Evolutionary conservation across 306 rosid genomes (phyloP), one percentile per base, ranked within the genome.

Genomic region (Abrus pulchellus): DNA sequence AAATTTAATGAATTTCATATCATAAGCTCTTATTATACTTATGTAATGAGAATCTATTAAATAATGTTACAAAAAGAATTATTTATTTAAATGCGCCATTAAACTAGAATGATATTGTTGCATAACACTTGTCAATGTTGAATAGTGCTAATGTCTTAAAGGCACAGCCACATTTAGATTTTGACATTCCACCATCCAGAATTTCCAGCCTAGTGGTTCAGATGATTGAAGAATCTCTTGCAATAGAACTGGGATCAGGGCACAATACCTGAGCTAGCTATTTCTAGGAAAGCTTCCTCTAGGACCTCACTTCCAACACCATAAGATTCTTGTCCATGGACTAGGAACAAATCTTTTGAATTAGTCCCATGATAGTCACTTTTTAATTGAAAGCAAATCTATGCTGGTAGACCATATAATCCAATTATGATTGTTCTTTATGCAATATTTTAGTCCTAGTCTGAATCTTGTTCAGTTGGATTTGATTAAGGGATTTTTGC

Each of bases 161-260:
- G 59, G 59, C 9, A 44, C 34, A 59, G 73, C 68, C 57, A 59
- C 67, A 60, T 41, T 55, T 4, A 14, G 53, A 76, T 61, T 70
- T 76, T 76, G 82, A 83, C 70, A 48, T 57, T 59, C 45, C 44
- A 82, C 59, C 69, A 6, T 50, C 78, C 53, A 62, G 1, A 82
- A 81, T 50, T 64, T 54, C 68, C 53, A 68, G 38, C 60, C 53
- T 63, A 81, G 32, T 55, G 57, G 14, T 54, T 38, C 9, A 43
- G 2, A 63, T 14, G 8, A 50, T 72, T 71, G 66, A 65, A 49
- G 73, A 61, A 80, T 80, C 77, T 40, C 2, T 68, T 5, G 29
- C 4, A 72, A 52, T 8, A 30, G 48, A 40, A 52, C n/a, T 71
- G 27, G 30, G 29, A 68, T 49, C 0, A 61, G 47, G 56, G 27